phyloP scores from a whole-genome alignment of 1,284 basidiomycete species.

The Austroboletus olivaceoglutinosus region DNA sequence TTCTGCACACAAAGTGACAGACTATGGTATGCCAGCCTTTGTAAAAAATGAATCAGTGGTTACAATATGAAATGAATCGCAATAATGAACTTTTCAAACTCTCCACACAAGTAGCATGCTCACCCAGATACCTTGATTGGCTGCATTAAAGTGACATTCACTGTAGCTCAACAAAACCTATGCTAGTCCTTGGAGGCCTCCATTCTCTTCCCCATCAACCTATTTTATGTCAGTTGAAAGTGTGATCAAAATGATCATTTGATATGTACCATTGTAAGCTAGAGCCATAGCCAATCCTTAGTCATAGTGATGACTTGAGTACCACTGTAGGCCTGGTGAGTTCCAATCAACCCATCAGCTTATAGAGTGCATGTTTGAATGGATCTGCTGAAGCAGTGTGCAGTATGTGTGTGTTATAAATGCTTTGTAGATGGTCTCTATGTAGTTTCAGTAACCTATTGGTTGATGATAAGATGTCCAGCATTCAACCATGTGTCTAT shows the following conservation, averaged over 20 bases:
- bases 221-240: slow-evolving; percentile 24
- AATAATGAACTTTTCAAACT: slow-evolving; percentile 79
- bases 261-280: slow-evolving; percentile 73
- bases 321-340: slow-evolving; percentile 79
- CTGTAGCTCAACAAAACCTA: slow-evolving; percentile 86
- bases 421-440: slow-evolving; percentile 81
- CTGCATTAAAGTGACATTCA: slow-evolving; percentile 86
- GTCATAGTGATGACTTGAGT: slow-evolving; percentile 85
- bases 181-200: slow-evolving; percentile 78
- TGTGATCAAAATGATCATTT: neutral
- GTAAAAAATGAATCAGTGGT: neutral
- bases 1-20: slow-evolving; percentile 75
- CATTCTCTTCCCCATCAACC: slow-evolving; percentile 76
- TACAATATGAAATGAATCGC: neutral
- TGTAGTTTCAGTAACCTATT: slow-evolving; percentile 72
- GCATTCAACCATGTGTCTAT: slow-evolving; percentile 1
- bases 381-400: slow-evolving; percentile 86
- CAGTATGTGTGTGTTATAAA: slow-evolving; percentile 92
- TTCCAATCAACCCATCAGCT: slow-evolving; percentile 92
- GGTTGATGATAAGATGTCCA: slow-evolving; percentile 3
- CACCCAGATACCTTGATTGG: slow-evolving; percentile 77
- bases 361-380: slow-evolving; percentile 95
- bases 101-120: slow-evolving; percentile 89
- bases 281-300: slow-evolving; percentile 99
- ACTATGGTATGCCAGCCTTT: slow-evolving; percentile 81